Conservation (phyloP, 2,329 filamentous ascomycete genomes). For the Fusarium stilboides region DNA sequence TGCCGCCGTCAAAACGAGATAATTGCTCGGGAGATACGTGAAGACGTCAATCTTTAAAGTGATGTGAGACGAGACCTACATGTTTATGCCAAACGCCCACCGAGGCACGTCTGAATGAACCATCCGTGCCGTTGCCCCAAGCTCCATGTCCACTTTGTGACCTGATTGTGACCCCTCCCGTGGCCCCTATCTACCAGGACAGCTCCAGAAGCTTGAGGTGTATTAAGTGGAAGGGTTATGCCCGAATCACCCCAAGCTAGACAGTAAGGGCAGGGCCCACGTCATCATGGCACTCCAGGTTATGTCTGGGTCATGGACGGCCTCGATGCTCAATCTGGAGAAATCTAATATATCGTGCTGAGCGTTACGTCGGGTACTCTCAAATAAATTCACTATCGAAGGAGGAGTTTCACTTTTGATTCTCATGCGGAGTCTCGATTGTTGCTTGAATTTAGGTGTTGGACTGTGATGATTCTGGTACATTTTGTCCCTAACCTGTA, state of each 20-base stretch:
- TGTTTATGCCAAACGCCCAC: constrained; percentile 26
- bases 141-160: constrained; percentile 3
- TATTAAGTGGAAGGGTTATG: neutral
- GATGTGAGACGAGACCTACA: constrained; percentile 44
- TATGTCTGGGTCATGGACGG: constrained; percentile 8
- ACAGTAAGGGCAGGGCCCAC: constrained; percentile 1
- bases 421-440: neutral
- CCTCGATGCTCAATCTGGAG: neutral
- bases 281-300: neutral
- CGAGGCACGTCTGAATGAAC: constrained; percentile 32
- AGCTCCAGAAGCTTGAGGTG: neutral
- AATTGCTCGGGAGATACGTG: constrained; percentile 52
- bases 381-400: neutral
- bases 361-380: constrained; percentile 40
- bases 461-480: no score
- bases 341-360: neutral
- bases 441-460: no score
- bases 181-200: neutral
- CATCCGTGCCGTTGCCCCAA: constrained; percentile 16
- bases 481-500: no score
- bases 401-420: no score
- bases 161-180: constrained; percentile 20
- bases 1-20: constrained; percentile 56
- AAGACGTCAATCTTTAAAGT: constrained; percentile 46
- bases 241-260: neutral